Percentiles rank a stretch among this genome's conserved stretches.
Evolutionary conservation across 2,329 filamentous ascomycete genomes (phyloP).

Genomic region (Pseudopyrenochaeta lycopersici): DNA sequence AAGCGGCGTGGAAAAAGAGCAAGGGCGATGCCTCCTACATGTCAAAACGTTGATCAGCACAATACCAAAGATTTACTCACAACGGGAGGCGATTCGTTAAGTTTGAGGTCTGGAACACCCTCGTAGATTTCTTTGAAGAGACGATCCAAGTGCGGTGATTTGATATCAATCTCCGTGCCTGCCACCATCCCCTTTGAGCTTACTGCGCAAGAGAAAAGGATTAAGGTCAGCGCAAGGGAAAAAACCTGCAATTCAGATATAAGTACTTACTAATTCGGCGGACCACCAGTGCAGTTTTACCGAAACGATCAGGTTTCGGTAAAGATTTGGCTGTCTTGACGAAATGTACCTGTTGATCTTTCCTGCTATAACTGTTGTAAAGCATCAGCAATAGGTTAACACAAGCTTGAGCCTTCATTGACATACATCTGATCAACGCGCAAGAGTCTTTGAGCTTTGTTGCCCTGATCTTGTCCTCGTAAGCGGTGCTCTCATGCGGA

Average conservation of each 20-base stretch:
- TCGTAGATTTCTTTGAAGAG: slow-evolving; percentile 2
- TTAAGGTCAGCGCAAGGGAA: too few relatives aligned
- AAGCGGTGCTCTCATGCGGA: not conserved
- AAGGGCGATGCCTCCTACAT: not conserved
- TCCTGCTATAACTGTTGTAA: slow-evolving; percentile 2
- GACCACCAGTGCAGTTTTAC: slow-evolving; percentile 2
- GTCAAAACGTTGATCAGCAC: not conserved
- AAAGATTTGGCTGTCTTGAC: not conserved
- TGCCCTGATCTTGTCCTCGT: slow-evolving; percentile 3
- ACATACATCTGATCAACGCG: slow-evolving; percentile 5
- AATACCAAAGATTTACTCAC: not conserved
- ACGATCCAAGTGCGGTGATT: slow-evolving; percentile 1
- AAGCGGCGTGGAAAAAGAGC: not conserved
- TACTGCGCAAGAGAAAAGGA: too few relatives aligned
- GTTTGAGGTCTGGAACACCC: slow-evolving; percentile 1
- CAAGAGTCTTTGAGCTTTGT: slow-evolving; percentile 1
- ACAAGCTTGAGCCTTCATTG: not conserved
- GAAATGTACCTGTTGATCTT: slow-evolving; percentile 2
- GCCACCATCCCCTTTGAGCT: slow-evolving; percentile 1
- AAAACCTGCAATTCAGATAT: too few relatives aligned
- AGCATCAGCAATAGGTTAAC: not conserved
- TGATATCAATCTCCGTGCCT: slow-evolving; percentile 1
- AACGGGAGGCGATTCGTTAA: slow-evolving; percentile 2
- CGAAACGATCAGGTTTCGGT: slow-evolving; percentile 2
- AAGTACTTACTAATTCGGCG: too few relatives aligned